phyloP scores from a whole-genome alignment of 2,329 filamentous ascomycete genomes.

The Botrytis byssoidea region DNA sequence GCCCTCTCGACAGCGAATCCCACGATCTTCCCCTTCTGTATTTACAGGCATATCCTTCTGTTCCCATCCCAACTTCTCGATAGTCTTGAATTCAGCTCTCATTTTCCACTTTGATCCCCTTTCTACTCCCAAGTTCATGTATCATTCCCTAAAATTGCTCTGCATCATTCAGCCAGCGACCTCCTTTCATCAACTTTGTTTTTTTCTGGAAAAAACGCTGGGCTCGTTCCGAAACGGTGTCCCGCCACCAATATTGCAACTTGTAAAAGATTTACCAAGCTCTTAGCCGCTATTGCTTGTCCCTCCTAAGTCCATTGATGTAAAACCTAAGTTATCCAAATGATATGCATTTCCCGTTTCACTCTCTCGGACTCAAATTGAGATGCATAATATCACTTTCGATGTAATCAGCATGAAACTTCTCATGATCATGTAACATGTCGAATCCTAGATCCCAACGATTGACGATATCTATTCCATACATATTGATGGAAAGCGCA shows the following conservation, averaged over 20 bases:
- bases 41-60: background rate
- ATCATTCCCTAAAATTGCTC: slow-evolving; percentile 18
- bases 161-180: slow-evolving; percentile 15
- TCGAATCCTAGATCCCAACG: slow-evolving; percentile 41
- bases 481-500: slow-evolving; percentile 36
- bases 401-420: slow-evolving; percentile 38
- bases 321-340: slow-evolving; percentile 44
- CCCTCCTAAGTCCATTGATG: slow-evolving; percentile 45
- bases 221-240: background rate
- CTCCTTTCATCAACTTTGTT: background rate
- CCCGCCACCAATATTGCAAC: slow-evolving; percentile 14
- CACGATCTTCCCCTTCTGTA: background rate
- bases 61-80: slow-evolving; percentile 1
- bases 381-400: slow-evolving; percentile 34
- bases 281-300: slow-evolving; percentile 32
- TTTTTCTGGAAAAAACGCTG: background rate
- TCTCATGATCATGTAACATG: slow-evolving; percentile 40
- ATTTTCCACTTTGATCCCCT: slow-evolving; percentile 22
- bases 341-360: slow-evolving; percentile 43
- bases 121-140: slow-evolving; percentile 12
- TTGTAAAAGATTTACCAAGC: slow-evolving; percentile 9
- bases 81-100: background rate
- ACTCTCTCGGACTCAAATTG: slow-evolving; percentile 34
- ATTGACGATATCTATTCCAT: slow-evolving; percentile 38
- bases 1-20: background rate